Evolutionary conservation across 2,329 filamentous ascomycete species (phyloP), one percentile per base, ranked within the genome.

Genomic region (Elsinoe fawcettii): DNA sequence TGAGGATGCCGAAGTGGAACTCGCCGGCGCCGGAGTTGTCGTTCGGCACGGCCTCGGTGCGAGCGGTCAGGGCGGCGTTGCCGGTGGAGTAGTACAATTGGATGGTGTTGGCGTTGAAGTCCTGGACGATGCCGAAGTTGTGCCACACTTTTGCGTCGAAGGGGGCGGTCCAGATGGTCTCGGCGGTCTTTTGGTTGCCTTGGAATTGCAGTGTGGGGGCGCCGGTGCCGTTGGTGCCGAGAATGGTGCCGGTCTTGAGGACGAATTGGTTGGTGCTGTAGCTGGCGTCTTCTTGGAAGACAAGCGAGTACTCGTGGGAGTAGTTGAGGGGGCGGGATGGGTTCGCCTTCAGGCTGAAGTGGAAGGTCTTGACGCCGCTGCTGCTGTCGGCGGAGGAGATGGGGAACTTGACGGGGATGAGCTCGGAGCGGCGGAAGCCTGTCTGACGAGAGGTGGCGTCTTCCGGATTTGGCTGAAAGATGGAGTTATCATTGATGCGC

Each of bases 1-100:
- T 85, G 59, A 85, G 71, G 1, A 84, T 66, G 34, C 82, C 82
- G 54, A 85, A 77, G 66, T 85, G 82, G 67, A 77, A 83, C 66
- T 84, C 80, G 20, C 82, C 82, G 56, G 77, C 75, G 4, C 82
- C 82, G 39, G 74, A 73, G 57, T 82, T 72, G 62, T 82, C 74
- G 62, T 81, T 80, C 39, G 68, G 20, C 0, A 78, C 63, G 0
- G 75, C 69, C 16, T 71, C 67, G 0, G 75, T 80, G n/a, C 78
- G 76, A 1, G 71, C 66, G 30, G 73, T 69, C 27, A 85, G 76
- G 0, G 75, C 66, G 1, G 67, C 65, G 27, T 66, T 65, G 43
- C 74, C 77, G 16, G 70, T 69, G 1, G 81, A 84, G 71, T 83
- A 83, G 69, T 78, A 81, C 44, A 82, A 75, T 51, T 80, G 75